These are phyloP conservation scores for Rhodomyrtus tomentosa DNA, from an alignment of 345 rosid species.

Conservation along the genomic window DNA sequence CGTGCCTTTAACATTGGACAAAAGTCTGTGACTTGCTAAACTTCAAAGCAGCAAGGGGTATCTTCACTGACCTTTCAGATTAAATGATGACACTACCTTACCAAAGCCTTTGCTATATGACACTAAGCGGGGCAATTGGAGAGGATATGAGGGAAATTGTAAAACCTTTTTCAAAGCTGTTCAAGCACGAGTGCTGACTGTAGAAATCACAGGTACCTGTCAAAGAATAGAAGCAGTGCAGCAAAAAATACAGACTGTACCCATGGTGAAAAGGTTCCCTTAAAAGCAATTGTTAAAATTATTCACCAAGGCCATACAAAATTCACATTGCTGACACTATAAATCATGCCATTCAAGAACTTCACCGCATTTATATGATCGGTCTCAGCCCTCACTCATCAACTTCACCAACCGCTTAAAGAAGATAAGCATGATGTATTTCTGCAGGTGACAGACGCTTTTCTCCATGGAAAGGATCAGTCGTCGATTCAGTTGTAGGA, in stretches of 20 bases:
- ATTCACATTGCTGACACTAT: not conserved
- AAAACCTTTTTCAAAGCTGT: not conserved
- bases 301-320: not conserved
- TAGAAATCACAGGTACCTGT: not conserved
- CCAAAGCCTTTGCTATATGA: not conserved
- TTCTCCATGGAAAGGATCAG: constrained; percentile 96
- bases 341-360: not conserved
- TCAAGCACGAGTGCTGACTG: not conserved
- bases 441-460: constrained; percentile 85
- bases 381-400: not conserved
- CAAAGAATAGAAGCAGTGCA: not conserved
- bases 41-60: not conserved
- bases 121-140: not conserved
- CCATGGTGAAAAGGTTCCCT: not conserved
- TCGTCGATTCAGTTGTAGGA: constrained; percentile 91
- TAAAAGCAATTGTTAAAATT: not conserved
- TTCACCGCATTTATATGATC: not conserved
- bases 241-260: not conserved
- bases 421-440: constrained; percentile 1
- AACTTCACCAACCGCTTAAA: not conserved
- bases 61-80: not conserved
- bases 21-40: not conserved
- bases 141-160: not conserved
- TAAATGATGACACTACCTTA: not conserved
- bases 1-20: not conserved